phyloP scores from a whole-genome alignment of 192 early-diverging fungal species.

The Podila horticola region DNA sequence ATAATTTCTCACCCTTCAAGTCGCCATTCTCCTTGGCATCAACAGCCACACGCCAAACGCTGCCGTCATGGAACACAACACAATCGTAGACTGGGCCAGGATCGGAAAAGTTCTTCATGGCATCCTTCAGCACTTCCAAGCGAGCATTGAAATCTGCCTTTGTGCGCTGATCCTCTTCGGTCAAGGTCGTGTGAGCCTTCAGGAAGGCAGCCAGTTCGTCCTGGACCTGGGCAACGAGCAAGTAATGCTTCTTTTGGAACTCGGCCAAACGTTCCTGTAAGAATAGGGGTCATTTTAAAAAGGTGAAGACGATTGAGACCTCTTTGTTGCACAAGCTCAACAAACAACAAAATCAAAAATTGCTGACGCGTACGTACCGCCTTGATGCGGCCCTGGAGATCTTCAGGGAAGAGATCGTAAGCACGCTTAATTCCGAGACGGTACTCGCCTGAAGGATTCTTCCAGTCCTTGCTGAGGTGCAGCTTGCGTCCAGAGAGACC shows the following conservation, averaged over 20 bases:
- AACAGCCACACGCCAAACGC: constrained; percentile 85
- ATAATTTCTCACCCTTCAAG: constrained; percentile 56
- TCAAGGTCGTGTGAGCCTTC: constrained; percentile 48
- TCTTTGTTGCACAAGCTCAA: not conserved
- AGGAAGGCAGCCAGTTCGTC: constrained; percentile 60
- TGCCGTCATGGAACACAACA: constrained; percentile 90
- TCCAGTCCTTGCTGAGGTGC: constrained; percentile 74
- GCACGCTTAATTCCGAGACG: constrained; percentile 84
- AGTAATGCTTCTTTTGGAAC: constrained; percentile 58
- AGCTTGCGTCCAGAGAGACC: constrained; percentile 84
- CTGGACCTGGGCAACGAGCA: constrained; percentile 55
- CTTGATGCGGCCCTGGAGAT: constrained; percentile 59
- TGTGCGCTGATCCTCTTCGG: constrained; percentile 52
- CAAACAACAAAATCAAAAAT: not conserved
- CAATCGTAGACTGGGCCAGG: constrained; percentile 83
- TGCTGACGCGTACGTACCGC: constrained; percentile 46
- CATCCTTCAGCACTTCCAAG: constrained; percentile 70
- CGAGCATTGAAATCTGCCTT: constrained; percentile 73
- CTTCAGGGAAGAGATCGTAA: constrained; percentile 78
- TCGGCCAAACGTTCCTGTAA: constrained; percentile 57
- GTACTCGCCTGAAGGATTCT: constrained; percentile 86
- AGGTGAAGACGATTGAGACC: not conserved
- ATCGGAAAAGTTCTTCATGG: constrained; percentile 74
- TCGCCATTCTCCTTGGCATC: constrained; percentile 85
- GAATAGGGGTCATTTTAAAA: not conserved